phyloP scores from a whole-genome alignment of 495 filamentous ascomycete genomes.

The Acidiella bohemica region DNA sequence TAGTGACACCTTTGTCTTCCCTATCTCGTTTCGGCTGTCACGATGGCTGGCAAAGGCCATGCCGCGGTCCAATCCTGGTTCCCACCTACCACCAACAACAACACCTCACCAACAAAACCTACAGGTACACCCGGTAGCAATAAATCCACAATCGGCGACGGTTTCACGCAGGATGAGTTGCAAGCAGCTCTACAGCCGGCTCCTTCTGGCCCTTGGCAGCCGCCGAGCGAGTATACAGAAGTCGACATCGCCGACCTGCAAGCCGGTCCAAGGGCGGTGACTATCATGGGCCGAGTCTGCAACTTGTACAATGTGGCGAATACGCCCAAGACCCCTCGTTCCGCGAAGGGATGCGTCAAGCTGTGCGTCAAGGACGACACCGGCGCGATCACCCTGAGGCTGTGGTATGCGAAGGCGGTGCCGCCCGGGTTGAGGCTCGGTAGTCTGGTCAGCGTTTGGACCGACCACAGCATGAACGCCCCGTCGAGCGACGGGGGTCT shows the following conservation, averaged over 20 bases:
- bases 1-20: not conserved
- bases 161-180: slow-evolving; percentile 38
- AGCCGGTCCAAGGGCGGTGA: slow-evolving; percentile 38
- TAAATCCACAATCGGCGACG: slow-evolving; percentile 29
- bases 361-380: slow-evolving; percentile 45
- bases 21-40: not conserved
- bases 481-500: too few species aligned
- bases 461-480: slow-evolving; percentile 18
- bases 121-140: not conserved
- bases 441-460: slow-evolving; percentile 29
- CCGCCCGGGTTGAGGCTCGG: slow-evolving; percentile 26
- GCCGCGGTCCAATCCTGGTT: slow-evolving; percentile 18
- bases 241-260: slow-evolving; percentile 37
- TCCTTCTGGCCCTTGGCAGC: slow-evolving; percentile 37
- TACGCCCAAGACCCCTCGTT: slow-evolving; percentile 28
- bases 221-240: slow-evolving; percentile 39
- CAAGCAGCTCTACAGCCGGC: slow-evolving; percentile 30
- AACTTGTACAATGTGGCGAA: slow-evolving; percentile 36
- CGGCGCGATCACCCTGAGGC: slow-evolving; percentile 39
- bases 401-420: slow-evolving; percentile 28
- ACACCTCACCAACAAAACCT: not conserved
- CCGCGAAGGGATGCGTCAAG: slow-evolving; percentile 39
- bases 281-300: slow-evolving; percentile 45
- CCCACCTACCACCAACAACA: slow-evolving; percentile 7
- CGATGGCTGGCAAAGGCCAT: slow-evolving; percentile 10